phyloP scores from a whole-genome alignment of 2,329 filamentous ascomycete species.

The Microcyclospora pomicola region DNA sequence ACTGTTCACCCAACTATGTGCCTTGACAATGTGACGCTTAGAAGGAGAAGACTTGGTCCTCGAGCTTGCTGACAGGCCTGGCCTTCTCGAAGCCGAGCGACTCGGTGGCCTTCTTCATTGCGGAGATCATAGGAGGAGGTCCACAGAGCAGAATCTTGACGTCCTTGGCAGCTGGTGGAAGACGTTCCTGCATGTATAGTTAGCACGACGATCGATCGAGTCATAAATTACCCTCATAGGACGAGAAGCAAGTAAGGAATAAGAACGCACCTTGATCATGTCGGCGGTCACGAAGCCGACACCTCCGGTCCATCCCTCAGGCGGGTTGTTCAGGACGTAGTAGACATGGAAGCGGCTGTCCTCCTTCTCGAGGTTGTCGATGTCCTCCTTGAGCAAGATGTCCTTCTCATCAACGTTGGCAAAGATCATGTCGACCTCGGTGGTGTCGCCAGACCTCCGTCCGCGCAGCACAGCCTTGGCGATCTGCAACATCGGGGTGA shows the following conservation, averaged over 20 bases:
- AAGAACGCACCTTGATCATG: constrained; percentile 59
- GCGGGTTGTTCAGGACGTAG: constrained; percentile 94
- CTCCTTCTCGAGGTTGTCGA: constrained; percentile 63
- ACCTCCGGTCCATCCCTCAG: constrained; percentile 79
- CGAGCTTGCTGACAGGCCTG: constrained; percentile 87
- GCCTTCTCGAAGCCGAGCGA: constrained; percentile 84
- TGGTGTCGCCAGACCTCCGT: constrained; percentile 47
- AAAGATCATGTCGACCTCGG: constrained; percentile 87
- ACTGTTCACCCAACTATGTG: too few species aligned
- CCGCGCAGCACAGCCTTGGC: constrained; percentile 61
- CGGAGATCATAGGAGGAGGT: constrained; percentile 90
- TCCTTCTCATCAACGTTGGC: constrained; percentile 90
- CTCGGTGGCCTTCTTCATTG: constrained; percentile 92
- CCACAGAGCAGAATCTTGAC: constrained; percentile 92
- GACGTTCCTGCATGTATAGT: constrained; percentile 45
- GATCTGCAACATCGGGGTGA: constrained; percentile 96
- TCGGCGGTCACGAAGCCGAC: constrained; percentile 91
- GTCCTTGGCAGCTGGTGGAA: constrained; percentile 71
- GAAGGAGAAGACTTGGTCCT: constrained; percentile 97
- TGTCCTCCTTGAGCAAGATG: constrained; percentile 83
- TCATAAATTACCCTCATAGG: too few species aligned
- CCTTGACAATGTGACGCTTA: constrained; percentile 22
- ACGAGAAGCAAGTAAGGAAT: background rate
- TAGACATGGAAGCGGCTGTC: constrained; percentile 75
- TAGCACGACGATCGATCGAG: constrained; percentile 6